Conservation (phyloP, 2,329 filamentous ascomycete genomes). For the Sporothrix inflata region DNA sequence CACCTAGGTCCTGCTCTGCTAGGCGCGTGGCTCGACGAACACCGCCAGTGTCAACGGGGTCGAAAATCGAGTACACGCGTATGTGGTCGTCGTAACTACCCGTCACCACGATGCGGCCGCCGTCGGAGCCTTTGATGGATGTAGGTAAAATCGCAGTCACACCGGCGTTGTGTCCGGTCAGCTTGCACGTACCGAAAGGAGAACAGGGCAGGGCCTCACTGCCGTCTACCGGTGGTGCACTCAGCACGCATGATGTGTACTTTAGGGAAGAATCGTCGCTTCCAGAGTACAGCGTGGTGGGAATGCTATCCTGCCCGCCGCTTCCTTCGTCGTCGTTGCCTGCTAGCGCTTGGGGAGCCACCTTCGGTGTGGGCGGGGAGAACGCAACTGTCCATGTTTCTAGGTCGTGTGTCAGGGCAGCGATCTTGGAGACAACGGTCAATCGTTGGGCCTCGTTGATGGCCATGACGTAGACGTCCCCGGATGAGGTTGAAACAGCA, state of each 20-base stretch:
- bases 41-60: constrained; percentile 47
- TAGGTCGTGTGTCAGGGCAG: constrained; percentile 56
- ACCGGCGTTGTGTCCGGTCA: constrained; percentile 68
- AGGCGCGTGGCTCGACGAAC: constrained; percentile 55
- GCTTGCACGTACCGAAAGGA: constrained; percentile 35
- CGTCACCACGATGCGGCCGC: constrained; percentile 68
- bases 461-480: constrained; percentile 61
- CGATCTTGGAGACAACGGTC: constrained; percentile 40
- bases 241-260: constrained; percentile 42
- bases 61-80: constrained; percentile 63
- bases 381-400: constrained; percentile 78
- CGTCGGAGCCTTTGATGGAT: constrained; percentile 45
- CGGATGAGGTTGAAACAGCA: constrained; percentile 72
- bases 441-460: constrained; percentile 50
- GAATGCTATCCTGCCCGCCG: background rate
- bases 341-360: background rate
- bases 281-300: constrained; percentile 65
- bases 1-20: constrained; percentile 69
- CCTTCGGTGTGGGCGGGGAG: constrained; percentile 39
- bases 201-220: constrained; percentile 20
- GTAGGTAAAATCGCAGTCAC: constrained; percentile 85
- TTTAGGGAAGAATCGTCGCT: constrained; percentile 74
- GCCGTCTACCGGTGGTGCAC: background rate
- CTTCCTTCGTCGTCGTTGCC: background rate
- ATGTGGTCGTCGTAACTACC: constrained; percentile 91